Base-by-base conservation (phyloP, 768 basidiomycete genomes). In the Mycena rebaudengoi region DNA sequence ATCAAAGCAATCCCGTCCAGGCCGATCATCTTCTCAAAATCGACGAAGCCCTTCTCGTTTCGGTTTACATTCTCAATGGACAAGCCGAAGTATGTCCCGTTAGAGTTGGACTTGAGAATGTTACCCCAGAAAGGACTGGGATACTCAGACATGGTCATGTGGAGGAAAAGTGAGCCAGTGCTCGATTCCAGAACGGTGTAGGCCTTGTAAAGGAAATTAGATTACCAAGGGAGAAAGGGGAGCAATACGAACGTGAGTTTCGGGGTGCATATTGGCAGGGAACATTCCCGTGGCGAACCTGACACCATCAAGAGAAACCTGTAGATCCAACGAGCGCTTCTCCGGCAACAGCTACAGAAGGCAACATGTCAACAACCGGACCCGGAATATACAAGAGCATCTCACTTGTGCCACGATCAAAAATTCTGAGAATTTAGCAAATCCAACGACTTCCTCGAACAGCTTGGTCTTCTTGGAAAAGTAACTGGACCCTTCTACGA, bases 11-110 rank as follows among this genome's bases (percentile, higher is more conserved):
- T 97, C 0, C 98, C 98, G 74, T 99, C 96, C 49, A 99, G 77
- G 11, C 96, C 96, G 58, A 92, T 87, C 85, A 98, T 91, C 83
- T 99, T 99, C 80, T 99, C 98, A 68, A 99, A 99, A 75, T 99
- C 97, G 30, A 95, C 96, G 71, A 85, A 99, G 5, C 98, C 98
- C 0, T 79, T 73, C 0, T 86, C 79, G 73, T 99, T 91, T n/a
- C 98, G 86, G 75, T 99, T 99, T 57, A 93, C 98, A 69, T 95
- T 85, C 68, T 94, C 91, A 37, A 93, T 71, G 1, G 96, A 94
- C 12, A 96, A 74, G 21, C 92, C 90, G 74, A 95, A 99, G 81
- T 98, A 98, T 0, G 98, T 99, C 35, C 98, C 98, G 70, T 99
- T 99, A 29, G 92, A 98, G 76, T 99, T 99, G 28, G 96, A 98